Evolutionary conservation across 1,284 basidiomycete genomes (phyloP), one percentile per base, ranked within the genome.

Genomic region (Moniliella sp.): DNA sequence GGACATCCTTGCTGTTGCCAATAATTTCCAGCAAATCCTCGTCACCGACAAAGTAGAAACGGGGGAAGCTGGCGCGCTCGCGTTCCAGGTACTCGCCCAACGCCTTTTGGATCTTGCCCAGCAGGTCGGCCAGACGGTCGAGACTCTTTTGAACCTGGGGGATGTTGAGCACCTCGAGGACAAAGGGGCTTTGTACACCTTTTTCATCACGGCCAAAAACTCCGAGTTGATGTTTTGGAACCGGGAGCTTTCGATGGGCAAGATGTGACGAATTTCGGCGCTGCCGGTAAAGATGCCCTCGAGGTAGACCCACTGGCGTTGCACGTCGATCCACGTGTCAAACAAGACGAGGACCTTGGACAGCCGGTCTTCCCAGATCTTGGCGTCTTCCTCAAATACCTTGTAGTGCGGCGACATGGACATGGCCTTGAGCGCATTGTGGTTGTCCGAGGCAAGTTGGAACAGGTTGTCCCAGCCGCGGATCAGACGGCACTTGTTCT

Each of bases 21-120:
- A 99, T 93, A 53, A 99, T 97, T 62, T 97, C 91, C 40, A 99
- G 71, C 43, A 99, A 64, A 60, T 99, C 91, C 59, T 97, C 93
- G 64, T 99, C 91, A 53, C 91, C 91, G 35, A 99, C 86, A 61
- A 99, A 99, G 66, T 97, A 99, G 69, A 97, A 99, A 11, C 93
- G 79, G 42, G 91, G 93, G 72, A 97, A 99, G 37, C 46, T 50
- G 21, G 0, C 83, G 80, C 15, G 84, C 61, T 99, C 91, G 39
- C 88, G 75, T 57, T 99, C 91, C 15, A 99, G 71, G 55, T 97
- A 99, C 67, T 97, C 91, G 61, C 93, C 91, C 3, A 99, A 72
- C 1, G 93, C 93, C 62, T 97, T 97, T 61, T 99, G 91, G 31
- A 99, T 94, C 68, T 97, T 97, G 67, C 80, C 81, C 35, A 99